Base-by-base conservation (phyloP, 768 basidiomycete species). In the Lentinula detonsa region DNA sequence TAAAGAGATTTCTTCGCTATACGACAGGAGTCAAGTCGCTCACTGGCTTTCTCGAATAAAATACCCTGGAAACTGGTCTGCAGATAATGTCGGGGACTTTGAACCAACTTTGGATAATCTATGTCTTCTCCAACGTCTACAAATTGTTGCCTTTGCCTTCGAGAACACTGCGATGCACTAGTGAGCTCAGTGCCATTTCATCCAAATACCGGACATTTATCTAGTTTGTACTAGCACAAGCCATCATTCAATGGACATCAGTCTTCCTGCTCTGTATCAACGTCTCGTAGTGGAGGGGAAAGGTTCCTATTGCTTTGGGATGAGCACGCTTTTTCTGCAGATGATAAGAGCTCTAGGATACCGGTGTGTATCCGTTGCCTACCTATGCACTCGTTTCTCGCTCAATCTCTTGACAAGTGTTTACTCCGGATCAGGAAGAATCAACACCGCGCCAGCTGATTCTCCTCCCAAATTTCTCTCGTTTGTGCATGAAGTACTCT, bases 151-250 rank as follows among this genome's bases (percentile, higher is more conserved):
- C 4, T 75, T 75, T 46, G 74, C 74, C 2, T 77, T 72, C 57
- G 75, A 77, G 60, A 76, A 75, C 48, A 74, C 72, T 0, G 65
- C 66, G 5, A 74, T 77, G 71, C 76, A 76, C 53, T 76, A 75
- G 76, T 76, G 61, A 60, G 74, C 65, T 15, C 8, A 10, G 35
- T 35, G 8, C 8, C 42, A 8, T 5, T 57, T 57, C 40, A 3
- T 16, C 7, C 10, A 15, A 56, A 31, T 33, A 28, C 28, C 33
- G 13, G 42, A 7, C 23, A 46, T 15, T 21, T 45, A 5, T 5
- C 33, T 18, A 37, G 28, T 33, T 28, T 31, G 48, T 13, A 37
- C 39, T 40, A 73, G 70, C 28, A 63, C 69, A n/a, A 40, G 61
- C 13, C 63, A 68, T 23, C 71, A 71, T 56, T 28, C 37, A 5